Evolutionary conservation across 768 basidiomycete species (phyloP), one percentile per base, ranked within the genome.

Genomic region (Pleurotus pulmonarius): DNA sequence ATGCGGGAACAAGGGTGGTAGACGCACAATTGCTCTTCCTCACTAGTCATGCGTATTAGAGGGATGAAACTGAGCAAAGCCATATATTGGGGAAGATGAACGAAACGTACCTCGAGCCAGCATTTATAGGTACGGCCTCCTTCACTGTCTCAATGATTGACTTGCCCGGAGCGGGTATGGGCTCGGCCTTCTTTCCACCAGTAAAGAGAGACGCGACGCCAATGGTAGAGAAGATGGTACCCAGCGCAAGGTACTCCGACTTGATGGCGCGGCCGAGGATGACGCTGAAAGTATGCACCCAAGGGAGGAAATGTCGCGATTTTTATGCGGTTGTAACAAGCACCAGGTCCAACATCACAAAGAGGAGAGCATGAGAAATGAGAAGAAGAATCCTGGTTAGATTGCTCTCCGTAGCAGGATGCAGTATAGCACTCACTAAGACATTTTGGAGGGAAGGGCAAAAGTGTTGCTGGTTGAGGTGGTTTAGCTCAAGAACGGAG

Each of bases 21-120:
- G 55, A 83, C 82, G 70, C 74, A 93, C 91, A 93, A 93, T 61
- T 85, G 77, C 67, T 90, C 91, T 69, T 94, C 92, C 70, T 93
- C 90, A 59, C 90, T 92, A 64, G 7, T n/a, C n/a, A 49, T 29
- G 13, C n/a, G 26, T 16, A 5, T 26, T n/a, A 5, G 7, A n/a
- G 4, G 15, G 6, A 16, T 37, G 29, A 6, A 22, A 13, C 8
- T 18, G 15, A 47, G 22, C 20, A 15, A 47, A 25, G 20, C 13
- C 7, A 3, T n/a, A 22, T 44, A 2, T n/a, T 6, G 0, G 22
- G 26, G 13, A 24, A 9, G 1, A 5, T 47, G 46, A 47, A 25
- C 40, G 24, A 15, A 43, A 81, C 87, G 67, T 69, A 88, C 90
- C 80, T 85, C 37, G 88, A 90, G 46, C 80, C 72, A 56, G 86